A percentile compares a stretch with the other conserved stretches of the same genome.
phyloP scores from a whole-genome alignment of 208 protist species.

The Endotrypanum monterogeii region DNA sequence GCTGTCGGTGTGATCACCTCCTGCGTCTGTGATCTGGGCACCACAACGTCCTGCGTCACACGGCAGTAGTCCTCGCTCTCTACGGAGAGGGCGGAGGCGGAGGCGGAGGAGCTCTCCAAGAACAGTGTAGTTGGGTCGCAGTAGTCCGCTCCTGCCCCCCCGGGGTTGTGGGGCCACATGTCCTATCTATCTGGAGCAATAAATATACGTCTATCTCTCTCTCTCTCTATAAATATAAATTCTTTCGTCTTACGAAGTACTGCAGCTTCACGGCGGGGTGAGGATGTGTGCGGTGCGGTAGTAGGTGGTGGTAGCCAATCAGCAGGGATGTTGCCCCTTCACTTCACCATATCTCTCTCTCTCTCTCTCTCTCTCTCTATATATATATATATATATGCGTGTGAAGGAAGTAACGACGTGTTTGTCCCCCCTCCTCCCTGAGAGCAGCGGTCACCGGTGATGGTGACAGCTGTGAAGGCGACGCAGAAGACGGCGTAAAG shows the following conservation, averaged over 20 bases:
- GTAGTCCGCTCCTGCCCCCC: constrained; percentile 15
- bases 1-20: not conserved
- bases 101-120: constrained; percentile 10
- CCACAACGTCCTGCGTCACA: not conserved
- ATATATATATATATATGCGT: constrained; percentile 4
- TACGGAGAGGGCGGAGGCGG: not conserved
- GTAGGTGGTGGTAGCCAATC: not conserved
- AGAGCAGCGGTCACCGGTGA: not conserved
- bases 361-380: not conserved
- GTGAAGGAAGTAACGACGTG: too few relatives aligned
- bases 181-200: too few relatives aligned
- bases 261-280: not conserved
- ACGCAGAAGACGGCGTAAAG: not conserved
- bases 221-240: too few relatives aligned
- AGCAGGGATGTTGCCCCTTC: not conserved
- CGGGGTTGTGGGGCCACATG: constrained; percentile 6
- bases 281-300: too few relatives aligned
- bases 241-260: too few relatives aligned
- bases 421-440: too few relatives aligned
- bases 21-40: not conserved
- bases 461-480: not conserved
- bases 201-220: too few relatives aligned
- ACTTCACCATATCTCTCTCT: not conserved
- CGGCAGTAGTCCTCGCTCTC: constrained; percentile 15
- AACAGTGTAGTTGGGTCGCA: constrained; percentile 27